Evolutionary conservation across 2,329 filamentous ascomycete genomes (phyloP), one percentile per base, ranked within the genome.

Genomic region (Fusarium equiseti): DNA sequence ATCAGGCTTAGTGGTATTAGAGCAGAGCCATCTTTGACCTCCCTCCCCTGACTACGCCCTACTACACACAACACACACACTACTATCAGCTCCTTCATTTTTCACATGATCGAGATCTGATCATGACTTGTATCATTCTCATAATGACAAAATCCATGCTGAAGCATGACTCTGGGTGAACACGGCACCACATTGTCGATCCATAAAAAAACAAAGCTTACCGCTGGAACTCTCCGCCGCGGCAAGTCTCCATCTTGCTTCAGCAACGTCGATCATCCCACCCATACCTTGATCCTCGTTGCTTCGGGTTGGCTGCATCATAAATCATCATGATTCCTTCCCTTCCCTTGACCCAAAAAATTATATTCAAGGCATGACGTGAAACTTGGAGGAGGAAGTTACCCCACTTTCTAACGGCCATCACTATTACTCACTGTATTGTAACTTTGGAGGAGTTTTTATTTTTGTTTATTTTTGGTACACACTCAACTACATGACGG

Each of bases 111-210:
- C 60, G 59, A 51, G 58, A 61, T 38, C 18, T 26, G 50, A 59
- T 43, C 49, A 58, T 66, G 38, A 54, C 43, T 40, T 51, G 35
- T 60, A 55, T 57, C 56, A 42, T 44, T 43, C 50, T 57, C 35
- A 65, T 61, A 60, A 68, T 62, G 66, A 62, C 51, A n/a, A 66
- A 55, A 63, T 64, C 68, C 45, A 61, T 56, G 53, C 59, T 59
- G 48, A 54, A 59, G 58, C 50, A 63, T 65, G 66, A 68, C 59
- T 53, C 32, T 54, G 68, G 68, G 71, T 66, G 63, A 70, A 70
- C 18, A 73, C 70, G 51, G 70, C 55, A 74, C 70, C 72, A 74
- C 72, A 74, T 57, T 54, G 59, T 68, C 48, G 56, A 70, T 70
- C 66, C 49, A 44, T 43, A 53, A 49, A 62, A 31, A 43, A 13